Evolutionary conservation across 371 early-diverging fungal genomes (phyloP).

Genomic region (Lichtheimia corymbifera): DNA sequence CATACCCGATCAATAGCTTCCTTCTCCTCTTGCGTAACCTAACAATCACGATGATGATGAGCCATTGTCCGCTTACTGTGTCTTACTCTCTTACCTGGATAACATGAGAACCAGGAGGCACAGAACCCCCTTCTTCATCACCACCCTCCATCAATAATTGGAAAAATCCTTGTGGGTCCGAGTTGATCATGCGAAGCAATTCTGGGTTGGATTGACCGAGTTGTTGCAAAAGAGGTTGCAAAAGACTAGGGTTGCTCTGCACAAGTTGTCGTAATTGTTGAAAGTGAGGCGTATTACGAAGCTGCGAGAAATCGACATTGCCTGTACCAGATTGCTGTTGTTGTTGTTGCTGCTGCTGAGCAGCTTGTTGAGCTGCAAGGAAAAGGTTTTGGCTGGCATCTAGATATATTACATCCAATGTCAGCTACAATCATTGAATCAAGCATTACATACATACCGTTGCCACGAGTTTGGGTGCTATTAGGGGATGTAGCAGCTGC

Average conservation of each 20-base stretch:
- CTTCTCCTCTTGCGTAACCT: conserved; percentile 87
- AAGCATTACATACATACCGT: background rate
- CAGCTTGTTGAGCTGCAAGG: conserved; percentile 57
- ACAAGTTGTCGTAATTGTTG: conserved; percentile 88
- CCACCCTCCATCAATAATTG: conserved; percentile 70
- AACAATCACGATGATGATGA: conserved; percentile 39
- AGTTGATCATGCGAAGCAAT: conserved; percentile 73
- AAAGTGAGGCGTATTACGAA: conserved; percentile 87
- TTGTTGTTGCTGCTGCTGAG: conserved; percentile 43
- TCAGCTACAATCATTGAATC: background rate
- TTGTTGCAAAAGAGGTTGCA: conserved; percentile 86
- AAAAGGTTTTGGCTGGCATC: conserved; percentile 56
- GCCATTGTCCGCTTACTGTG: background rate
- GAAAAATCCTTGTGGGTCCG: conserved; percentile 83
- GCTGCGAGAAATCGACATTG: conserved; percentile 54
- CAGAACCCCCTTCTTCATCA: conserved; percentile 56
- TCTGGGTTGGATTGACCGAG: conserved; percentile 86
- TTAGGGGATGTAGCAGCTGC: conserved; percentile 2
- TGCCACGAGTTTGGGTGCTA: background rate
- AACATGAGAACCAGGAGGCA: conserved; percentile 53
- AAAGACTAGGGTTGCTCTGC: conserved; percentile 82
- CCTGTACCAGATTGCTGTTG: conserved; percentile 27
- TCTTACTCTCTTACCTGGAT: conserved; percentile 62
- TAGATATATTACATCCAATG: conserved; percentile 4
- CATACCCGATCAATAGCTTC: conserved; percentile 89